Percentiles rank a stretch among this genome's conserved stretches.
These are phyloP conservation scores for Populus tomentosa DNA, from an alignment of 441 rosid species.

Conservation along the genomic window DNA sequence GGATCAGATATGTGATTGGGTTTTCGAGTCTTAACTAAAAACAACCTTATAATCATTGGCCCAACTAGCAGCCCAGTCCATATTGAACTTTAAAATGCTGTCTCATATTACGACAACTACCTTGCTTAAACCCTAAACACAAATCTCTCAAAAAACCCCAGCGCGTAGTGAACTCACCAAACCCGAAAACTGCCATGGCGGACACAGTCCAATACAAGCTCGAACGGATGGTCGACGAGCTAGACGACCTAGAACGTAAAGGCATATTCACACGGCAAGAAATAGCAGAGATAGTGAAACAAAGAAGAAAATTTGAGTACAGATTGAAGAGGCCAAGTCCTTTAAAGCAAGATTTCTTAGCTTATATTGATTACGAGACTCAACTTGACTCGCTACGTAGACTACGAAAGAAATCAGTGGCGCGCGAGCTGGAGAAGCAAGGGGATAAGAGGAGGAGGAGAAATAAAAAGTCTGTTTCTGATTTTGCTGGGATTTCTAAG, in stretches of 20 bases:
- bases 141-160: neutral
- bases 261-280: constrained; percentile 65
- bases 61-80: too few species aligned
- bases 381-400: constrained; percentile 72
- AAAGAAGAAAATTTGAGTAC: constrained; percentile 90
- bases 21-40: too few species aligned
- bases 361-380: constrained; percentile 79
- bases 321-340: constrained; percentile 86
- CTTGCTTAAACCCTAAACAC: neutral
- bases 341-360: constrained; percentile 66
- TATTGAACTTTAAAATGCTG: too few species aligned
- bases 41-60: too few species aligned
- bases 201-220: constrained; percentile 94
- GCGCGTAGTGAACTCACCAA: constrained; percentile 7
- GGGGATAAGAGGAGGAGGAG: constrained; percentile 25
- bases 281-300: constrained; percentile 75
- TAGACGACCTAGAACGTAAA: constrained; percentile 74
- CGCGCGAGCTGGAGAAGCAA: constrained; percentile 24
- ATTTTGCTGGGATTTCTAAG: constrained; percentile 58
- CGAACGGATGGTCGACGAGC: constrained; percentile 95
- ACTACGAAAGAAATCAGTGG: constrained; percentile 55
- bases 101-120: neutral
- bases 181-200: constrained; percentile 46
- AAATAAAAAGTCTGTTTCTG: constrained; percentile 57
- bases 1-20: too few species aligned